Percentiles rank a stretch among this genome's conserved stretches.
Evolutionary conservation across 2,329 filamentous ascomycete species (phyloP).

Genomic region (Juglanconis sp.): DNA sequence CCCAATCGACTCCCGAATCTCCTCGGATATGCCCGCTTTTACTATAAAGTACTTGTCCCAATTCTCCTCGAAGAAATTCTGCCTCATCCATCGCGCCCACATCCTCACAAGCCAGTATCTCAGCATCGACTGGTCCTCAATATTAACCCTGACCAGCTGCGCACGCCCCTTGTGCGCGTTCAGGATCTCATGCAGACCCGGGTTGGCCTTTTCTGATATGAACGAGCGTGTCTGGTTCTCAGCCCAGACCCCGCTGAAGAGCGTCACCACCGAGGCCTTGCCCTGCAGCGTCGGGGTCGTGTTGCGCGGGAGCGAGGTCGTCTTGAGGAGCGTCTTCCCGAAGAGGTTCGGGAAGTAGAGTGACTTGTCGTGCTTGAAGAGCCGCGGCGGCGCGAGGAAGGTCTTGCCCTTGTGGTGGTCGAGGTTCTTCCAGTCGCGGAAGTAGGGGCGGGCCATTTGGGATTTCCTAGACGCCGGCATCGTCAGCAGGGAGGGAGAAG

Average conservation of each 20-base stretch:
- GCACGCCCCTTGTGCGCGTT: slow-evolving; percentile 48
- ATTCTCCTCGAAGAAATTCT: slow-evolving; percentile 46
- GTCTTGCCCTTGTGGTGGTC: slow-evolving; percentile 83
- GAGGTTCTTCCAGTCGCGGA: slow-evolving; percentile 91
- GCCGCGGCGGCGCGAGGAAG: slow-evolving; percentile 78
- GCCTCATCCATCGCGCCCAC: slow-evolving; percentile 53
- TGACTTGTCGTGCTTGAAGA: slow-evolving; percentile 78
- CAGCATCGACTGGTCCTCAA: slow-evolving; percentile 72
- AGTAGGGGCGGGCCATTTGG: slow-evolving; percentile 83
- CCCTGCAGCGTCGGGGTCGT: slow-evolving; percentile 74
- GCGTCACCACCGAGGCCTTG: slow-evolving; percentile 71
- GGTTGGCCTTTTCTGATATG: slow-evolving; percentile 61
- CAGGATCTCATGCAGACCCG: slow-evolving; percentile 64
- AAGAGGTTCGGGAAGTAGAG: slow-evolving; percentile 92
- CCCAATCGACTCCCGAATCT: slow-evolving; percentile 61
- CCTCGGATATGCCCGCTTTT: slow-evolving; percentile 53
- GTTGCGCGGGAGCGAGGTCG: slow-evolving; percentile 48
- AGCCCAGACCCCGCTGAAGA: slow-evolving; percentile 85
- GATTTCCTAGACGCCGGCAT: slow-evolving; percentile 51
- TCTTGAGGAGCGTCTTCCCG: slow-evolving; percentile 70
- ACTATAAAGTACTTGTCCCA: slow-evolving; percentile 63
- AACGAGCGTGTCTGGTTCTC: slow-evolving; percentile 77
- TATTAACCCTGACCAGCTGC: slow-evolving; percentile 82
- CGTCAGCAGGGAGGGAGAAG: slow-evolving; percentile 3
- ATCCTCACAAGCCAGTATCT: slow-evolving; percentile 57